A percentile compares a stretch with the other conserved stretches of the same genome.
phyloP scores from a whole-genome alignment of 2,329 filamentous ascomycete genomes.

The Aspergillus candidus region DNA sequence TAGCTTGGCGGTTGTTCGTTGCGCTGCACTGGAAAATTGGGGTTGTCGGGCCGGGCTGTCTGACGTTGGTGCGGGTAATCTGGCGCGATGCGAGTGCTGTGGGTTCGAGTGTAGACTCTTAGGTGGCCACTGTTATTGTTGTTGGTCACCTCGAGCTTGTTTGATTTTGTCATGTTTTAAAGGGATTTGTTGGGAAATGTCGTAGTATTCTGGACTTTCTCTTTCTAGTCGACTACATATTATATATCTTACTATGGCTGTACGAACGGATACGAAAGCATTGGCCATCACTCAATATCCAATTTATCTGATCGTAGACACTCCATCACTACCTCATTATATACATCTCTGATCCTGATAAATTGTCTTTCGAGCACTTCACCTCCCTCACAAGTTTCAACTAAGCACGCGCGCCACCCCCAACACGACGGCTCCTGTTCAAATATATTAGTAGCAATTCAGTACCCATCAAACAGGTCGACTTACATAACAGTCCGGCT shows the following conservation, averaged over 20 bases:
- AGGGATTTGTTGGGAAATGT: too few species aligned
- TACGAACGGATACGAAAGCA: conserved; percentile 1
- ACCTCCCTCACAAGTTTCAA: conserved; percentile 14
- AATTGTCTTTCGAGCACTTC: conserved; percentile 8
- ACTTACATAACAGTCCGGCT: conserved; percentile 58
- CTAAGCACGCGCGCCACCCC: conserved; percentile 12
- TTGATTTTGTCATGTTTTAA: too few species aligned
- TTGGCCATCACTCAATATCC: conserved; percentile 4
- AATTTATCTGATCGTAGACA: conserved; percentile 10
- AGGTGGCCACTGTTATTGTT: too few species aligned
- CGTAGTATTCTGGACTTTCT: background rate
- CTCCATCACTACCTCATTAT: conserved; percentile 21
- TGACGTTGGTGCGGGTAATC: too few species aligned
- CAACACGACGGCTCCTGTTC: conserved; percentile 24
- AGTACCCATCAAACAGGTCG: background rate
- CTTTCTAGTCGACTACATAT: background rate
- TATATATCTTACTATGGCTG: conserved; percentile 1
- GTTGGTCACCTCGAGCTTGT: too few species aligned
- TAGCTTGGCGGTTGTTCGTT: too few species aligned
- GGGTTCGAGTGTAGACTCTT: too few species aligned
- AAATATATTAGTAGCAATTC: conserved; percentile 6
- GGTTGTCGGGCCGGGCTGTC: too few species aligned
- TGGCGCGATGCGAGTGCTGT: too few species aligned
- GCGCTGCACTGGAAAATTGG: too few species aligned
- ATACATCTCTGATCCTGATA: conserved; percentile 24